Evolutionary conservation across 2,329 filamentous ascomycete genomes (phyloP).

Genomic region (Elsinoe fawcettii): DNA sequence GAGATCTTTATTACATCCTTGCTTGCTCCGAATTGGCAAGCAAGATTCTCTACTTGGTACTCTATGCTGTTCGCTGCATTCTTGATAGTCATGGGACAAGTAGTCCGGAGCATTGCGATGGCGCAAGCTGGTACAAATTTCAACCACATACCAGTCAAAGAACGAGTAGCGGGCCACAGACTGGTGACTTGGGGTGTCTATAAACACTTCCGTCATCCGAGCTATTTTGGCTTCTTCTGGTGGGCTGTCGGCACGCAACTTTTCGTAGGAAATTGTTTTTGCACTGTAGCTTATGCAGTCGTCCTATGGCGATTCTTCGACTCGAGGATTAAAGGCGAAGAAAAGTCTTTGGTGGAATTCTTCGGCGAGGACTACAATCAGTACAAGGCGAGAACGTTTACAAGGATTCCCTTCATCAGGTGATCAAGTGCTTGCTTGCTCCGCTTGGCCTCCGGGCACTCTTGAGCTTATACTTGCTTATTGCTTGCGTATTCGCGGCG

Average conservation of each 20-base stretch:
- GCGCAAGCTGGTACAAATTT: conserved; percentile 81
- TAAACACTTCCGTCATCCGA: conserved; percentile 67
- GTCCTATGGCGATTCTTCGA: conserved; percentile 85
- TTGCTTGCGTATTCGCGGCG: neutral
- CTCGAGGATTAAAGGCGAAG: conserved; percentile 65
- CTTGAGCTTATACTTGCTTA: neutral
- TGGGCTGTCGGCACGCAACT: conserved; percentile 95
- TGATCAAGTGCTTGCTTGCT: conserved; percentile 7
- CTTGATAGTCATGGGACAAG: conserved; percentile 63
- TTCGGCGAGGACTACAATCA: conserved; percentile 74
- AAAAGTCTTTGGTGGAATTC: conserved; percentile 67
- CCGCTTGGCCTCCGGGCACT: neutral
- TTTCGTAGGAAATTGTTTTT: conserved; percentile 75
- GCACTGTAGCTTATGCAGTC: conserved; percentile 62
- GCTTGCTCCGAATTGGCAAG: conserved; percentile 46
- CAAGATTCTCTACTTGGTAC: conserved; percentile 38
- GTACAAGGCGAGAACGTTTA: conserved; percentile 63
- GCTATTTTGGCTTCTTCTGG: conserved; percentile 98
- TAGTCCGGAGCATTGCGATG: conserved; percentile 76
- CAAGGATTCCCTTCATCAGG: conserved; percentile 71
- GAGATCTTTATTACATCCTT: conserved; percentile 59
- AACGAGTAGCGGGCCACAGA: conserved; percentile 61
- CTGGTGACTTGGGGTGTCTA: conserved; percentile 85
- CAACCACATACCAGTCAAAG: conserved; percentile 70
- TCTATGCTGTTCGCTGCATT: conserved; percentile 49